Evolutionary conservation across 208 protist species (phyloP).

Genomic region (Leishmania amazonensis): DNA sequence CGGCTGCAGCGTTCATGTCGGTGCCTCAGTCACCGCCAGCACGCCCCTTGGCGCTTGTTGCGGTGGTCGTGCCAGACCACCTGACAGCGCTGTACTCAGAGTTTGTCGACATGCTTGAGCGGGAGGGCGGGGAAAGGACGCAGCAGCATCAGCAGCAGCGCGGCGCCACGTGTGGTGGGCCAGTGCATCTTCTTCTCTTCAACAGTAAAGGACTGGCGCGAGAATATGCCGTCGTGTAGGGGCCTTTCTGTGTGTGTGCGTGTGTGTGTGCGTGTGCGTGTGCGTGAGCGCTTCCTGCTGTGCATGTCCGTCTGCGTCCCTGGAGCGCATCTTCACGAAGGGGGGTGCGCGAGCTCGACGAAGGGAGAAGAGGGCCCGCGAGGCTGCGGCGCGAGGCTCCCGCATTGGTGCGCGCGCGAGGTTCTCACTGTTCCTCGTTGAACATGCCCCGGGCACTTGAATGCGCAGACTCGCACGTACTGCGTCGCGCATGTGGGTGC

Average conservation of each 20-base stretch:
- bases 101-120: constrained; percentile 23
- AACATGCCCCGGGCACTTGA: background rate
- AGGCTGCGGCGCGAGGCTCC: background rate
- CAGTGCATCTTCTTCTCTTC: constrained; percentile 28
- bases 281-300: background rate
- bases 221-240: background rate
- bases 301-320: background rate
- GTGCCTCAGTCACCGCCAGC: background rate
- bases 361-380: background rate
- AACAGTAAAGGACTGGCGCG: constrained; percentile 15
- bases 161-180: background rate
- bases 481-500: background rate
- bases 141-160: background rate
- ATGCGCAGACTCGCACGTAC: background rate
- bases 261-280: background rate
- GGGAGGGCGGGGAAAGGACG: background rate
- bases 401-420: background rate
- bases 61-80: constrained; percentile 43
- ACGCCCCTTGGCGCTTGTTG: constrained; percentile 23
- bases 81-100: constrained; percentile 32
- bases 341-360: background rate
- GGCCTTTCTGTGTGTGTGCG: background rate
- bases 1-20: background rate
- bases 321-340: background rate
- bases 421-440: background rate